These are phyloP conservation scores for Sicyos baderoa DNA, from an alignment of 306 rosid genomes.

Conservation along the genomic window DNA sequence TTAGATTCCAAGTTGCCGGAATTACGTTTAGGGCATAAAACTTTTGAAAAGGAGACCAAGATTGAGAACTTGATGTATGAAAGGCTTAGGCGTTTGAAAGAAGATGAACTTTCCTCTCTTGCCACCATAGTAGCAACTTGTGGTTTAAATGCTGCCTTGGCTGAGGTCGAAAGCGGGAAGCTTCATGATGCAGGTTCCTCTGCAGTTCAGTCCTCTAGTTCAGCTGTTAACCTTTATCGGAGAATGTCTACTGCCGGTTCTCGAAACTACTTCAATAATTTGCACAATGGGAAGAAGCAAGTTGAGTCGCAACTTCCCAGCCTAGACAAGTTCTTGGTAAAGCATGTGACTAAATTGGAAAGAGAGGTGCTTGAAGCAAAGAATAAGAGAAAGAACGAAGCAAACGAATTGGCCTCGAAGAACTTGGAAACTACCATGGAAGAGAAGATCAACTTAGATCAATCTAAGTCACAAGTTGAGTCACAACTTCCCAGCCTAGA, in stretches of 20 bases:
- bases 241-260: slow-evolving; percentile 41
- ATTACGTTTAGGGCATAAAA: slow-evolving; percentile 29
- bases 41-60: slow-evolving; percentile 46
- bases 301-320: slow-evolving; percentile 59
- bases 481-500: slow-evolving; percentile 76
- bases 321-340: slow-evolving; percentile 77
- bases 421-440: slow-evolving; percentile 20
- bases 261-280: slow-evolving; percentile 34
- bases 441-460: background rate
- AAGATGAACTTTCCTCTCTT: slow-evolving; percentile 81
- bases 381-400: slow-evolving; percentile 37
- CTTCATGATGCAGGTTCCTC: slow-evolving; percentile 30
- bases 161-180: slow-evolving; percentile 53
- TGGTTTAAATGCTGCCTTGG: slow-evolving; percentile 81
- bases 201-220: slow-evolving; percentile 31
- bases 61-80: slow-evolving; percentile 62
- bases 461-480: background rate
- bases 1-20: slow-evolving; percentile 34
- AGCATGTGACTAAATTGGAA: slow-evolving; percentile 77
- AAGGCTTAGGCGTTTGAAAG: slow-evolving; percentile 77
- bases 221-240: slow-evolving; percentile 28
- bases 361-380: slow-evolving; percentile 79
- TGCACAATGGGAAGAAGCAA: slow-evolving; percentile 40
- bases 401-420: slow-evolving; percentile 25
- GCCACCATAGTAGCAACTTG: slow-evolving; percentile 89